Base-by-base conservation (phyloP, 2,329 filamentous ascomycete genomes). In the Penicillium sp. region DNA sequence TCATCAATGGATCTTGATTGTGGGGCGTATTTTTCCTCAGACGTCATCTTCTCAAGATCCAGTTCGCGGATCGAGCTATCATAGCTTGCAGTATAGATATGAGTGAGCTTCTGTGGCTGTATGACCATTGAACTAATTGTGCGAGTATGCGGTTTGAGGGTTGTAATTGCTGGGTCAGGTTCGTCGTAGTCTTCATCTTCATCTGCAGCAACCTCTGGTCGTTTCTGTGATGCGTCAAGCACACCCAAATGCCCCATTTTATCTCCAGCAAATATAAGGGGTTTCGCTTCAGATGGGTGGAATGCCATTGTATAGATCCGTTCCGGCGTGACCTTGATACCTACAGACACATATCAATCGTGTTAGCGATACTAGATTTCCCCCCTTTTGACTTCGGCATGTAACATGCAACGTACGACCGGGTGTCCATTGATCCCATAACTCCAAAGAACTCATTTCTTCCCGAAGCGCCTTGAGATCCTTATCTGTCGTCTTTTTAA, bases 211-310 rank as follows among this genome's bases (percentile, higher is more conserved):
- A 50, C 52, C 2, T 45, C 81, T 76, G n/a, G 79, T 75, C 63
- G 79, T 71, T 62, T 77, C 69, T 47, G 81, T 67, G 2, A 68
- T 1, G 87, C 91, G 68, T 99, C 93, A 55, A 97, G 93, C 1
- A 99, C 84, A 0, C 94, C 94, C 58, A 97, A 80, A 23, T 91
- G 89, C 1, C 94, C 93, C 62, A 95, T 82, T 70, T 99, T 99
- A 66, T 99, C 94, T 11, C 93, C 93, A 0, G 93, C 93, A 68
- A 99, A 95, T 1, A 97, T 82, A 2, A 99, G 79, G 0, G 92
- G 86, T 66, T 97, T 97, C 2, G 92, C 85, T 57, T 86, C 80
- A 0, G 86, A 92, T 0, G 94, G 94, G 65, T 99, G 94, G 64
- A 99, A 93, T 0, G 87, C 86, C 65, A 97, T 84, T 0, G 89